Evolutionary conservation across 2,329 filamentous ascomycete genomes (phyloP), one percentile per base, ranked within the genome.

Genomic region (Fusarium guadeloupense): DNA sequence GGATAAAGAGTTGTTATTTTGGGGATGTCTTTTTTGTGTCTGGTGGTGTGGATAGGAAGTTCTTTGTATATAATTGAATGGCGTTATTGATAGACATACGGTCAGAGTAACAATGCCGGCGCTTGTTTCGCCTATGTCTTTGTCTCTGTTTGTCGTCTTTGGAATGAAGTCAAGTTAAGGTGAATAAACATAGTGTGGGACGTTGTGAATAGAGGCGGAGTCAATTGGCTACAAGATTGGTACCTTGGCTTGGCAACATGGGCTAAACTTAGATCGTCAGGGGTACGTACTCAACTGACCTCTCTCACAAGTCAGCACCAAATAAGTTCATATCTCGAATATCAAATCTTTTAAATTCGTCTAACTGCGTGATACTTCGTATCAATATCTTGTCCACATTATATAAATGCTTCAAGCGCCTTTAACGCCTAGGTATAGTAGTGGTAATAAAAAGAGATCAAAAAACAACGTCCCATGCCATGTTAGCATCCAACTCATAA

Each of bases 301-400:
- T n/a, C n/a, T 25, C 23, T 4, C 10, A 25, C 23, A 25, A 25
- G 23, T 28, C 26, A 25, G 9, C 7, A 26, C 10, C 25, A 26
- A 26, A 9, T 10, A 26, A 25, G 23, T 25, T 9, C 23, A 25
- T 25, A 13, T 17, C 14, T 31, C 20, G 25, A 49, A 59, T 20
- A 21, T 47, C n/a, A 23, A 39, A 35, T 49, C 43, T 58, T 53
- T 54, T 39, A 38, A n/a, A 14, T 33, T 64, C 61, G 17, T 64
- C 56, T 64, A 65, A 43, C 30, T 65, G 53, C 52, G 33, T 54
- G 42, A 54, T 46, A 54, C 28, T 44, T 54, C 40, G 16, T 64
- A 64, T 49, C 51, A 40, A 53, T 33, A 48, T 58, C 19, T 38
- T 14, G 16, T 21, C 52, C 45, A 34, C 48, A 28, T 31, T 60